A percentile compares a stretch with the other conserved stretches of the same genome.
Conservation (phyloP, 2,329 filamentous ascomycete genomes). For the Fusarium nelsonii region DNA sequence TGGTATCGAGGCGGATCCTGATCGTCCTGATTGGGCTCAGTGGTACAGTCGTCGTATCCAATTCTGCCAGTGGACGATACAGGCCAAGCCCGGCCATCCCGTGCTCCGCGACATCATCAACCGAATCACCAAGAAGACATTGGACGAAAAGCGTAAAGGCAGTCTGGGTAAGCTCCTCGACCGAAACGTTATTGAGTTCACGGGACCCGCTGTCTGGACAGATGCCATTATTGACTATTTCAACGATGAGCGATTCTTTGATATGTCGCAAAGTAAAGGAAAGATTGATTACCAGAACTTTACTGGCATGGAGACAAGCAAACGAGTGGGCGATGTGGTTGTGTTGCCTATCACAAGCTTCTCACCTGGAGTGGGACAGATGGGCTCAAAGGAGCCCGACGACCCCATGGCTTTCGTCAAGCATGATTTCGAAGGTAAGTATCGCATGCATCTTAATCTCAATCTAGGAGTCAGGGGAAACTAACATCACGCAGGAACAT, state of each 20-base stretch:
- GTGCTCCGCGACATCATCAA: slow-evolving; percentile 88
- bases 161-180: slow-evolving; percentile 70
- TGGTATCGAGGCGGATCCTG: slow-evolving; percentile 96
- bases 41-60: slow-evolving; percentile 98
- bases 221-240: slow-evolving; percentile 93
- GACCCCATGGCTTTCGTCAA: slow-evolving; percentile 98
- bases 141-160: slow-evolving; percentile 77
- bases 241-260: slow-evolving; percentile 90
- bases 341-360: slow-evolving; percentile 97
- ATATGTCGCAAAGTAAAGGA: slow-evolving; percentile 76
- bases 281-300: slow-evolving; percentile 90
- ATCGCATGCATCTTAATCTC: not conserved
- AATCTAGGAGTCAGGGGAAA: not conserved
- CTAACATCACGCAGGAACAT: slow-evolving; percentile 67
- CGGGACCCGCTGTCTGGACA: slow-evolving; percentile 94
- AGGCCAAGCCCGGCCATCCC: slow-evolving; percentile 93
- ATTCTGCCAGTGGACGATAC: slow-evolving; percentile 99
- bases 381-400: slow-evolving; percentile 88
- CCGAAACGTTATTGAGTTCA: slow-evolving; percentile 90
- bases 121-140: slow-evolving; percentile 84
- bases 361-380: slow-evolving; percentile 92
- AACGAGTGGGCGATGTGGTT: slow-evolving; percentile 92
- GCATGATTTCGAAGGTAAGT: slow-evolving; percentile 92
- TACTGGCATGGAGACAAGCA: slow-evolving; percentile 84
- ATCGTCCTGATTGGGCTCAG: slow-evolving; percentile 89